Conservation (phyloP, 306 rosid species). For the Fagus sylvatica region DNA sequence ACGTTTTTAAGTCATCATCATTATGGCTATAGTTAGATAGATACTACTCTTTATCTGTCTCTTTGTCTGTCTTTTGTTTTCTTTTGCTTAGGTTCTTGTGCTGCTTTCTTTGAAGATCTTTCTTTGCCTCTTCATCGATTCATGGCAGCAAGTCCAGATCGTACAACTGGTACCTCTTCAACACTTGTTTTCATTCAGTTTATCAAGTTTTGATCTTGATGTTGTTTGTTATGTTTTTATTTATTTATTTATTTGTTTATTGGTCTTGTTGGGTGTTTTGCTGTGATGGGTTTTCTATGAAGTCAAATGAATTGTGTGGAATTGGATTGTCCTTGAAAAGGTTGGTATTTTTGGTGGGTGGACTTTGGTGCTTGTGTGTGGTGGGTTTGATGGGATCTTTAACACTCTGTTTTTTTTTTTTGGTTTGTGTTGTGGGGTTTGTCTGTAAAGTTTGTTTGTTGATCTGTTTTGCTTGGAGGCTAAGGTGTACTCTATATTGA, state of each 20-base stretch:
- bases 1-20: slow-evolving; percentile 3
- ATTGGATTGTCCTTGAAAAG: neutral
- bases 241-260: neutral
- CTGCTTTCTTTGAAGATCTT: slow-evolving; percentile 36
- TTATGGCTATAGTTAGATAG: neutral
- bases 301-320: neutral
- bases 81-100: slow-evolving; percentile 38
- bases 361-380: neutral
- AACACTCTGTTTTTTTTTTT: neutral
- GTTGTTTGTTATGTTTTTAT: neutral
- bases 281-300: neutral
- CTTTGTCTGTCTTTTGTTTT: neutral
- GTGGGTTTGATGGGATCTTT: neutral
- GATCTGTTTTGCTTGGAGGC: slow-evolving; percentile 24
- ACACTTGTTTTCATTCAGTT: neutral
- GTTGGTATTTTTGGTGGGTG: neutral
- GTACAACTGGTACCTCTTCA: slow-evolving; percentile 53
- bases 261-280: neutral
- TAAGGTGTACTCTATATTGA: slow-evolving; percentile 3
- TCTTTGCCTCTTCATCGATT: slow-evolving; percentile 35
- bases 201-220: slow-evolving; percentile 20
- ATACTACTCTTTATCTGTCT: neutral
- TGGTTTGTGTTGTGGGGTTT: neutral
- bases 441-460: slow-evolving; percentile 12
- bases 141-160: slow-evolving; percentile 87